Conservation (phyloP, 768 basidiomycete species). For the Tricholoma furcatifolium region DNA sequence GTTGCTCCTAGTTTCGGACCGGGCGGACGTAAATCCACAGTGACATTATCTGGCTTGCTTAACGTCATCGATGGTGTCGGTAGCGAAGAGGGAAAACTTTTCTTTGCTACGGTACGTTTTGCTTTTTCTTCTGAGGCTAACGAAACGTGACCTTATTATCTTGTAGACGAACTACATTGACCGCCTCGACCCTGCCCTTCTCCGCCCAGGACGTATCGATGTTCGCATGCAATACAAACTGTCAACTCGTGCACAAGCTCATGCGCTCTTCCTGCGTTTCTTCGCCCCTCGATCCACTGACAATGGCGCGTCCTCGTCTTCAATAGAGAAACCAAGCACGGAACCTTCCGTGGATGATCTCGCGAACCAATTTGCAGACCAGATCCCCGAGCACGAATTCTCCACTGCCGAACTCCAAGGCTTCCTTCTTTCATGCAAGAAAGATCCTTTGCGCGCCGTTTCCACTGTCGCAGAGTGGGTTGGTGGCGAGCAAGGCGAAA, state of each 20-base stretch:
- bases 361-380: slow-evolving; percentile 38
- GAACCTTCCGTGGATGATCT: slow-evolving; percentile 24
- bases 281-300: slow-evolving; percentile 27
- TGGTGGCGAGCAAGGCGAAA: slow-evolving; percentile 31
- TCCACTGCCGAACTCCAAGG: slow-evolving; percentile 64
- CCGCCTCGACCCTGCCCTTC: slow-evolving; percentile 52
- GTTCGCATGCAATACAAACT: slow-evolving; percentile 49
- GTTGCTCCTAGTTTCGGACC: not conserved
- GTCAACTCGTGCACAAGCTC: slow-evolving; percentile 44
- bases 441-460: slow-evolving; percentile 34
- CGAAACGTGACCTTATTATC: not conserved
- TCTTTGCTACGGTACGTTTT: slow-evolving; percentile 53
- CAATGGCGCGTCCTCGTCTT: not conserved
- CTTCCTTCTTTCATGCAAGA: slow-evolving; percentile 48
- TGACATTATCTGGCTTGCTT: slow-evolving; percentile 54
- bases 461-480: slow-evolving; percentile 42
- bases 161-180: slow-evolving; percentile 54
- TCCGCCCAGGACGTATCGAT: slow-evolving; percentile 60
- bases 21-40: slow-evolving; percentile 24
- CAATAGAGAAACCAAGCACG: slow-evolving; percentile 5
- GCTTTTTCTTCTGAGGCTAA: not conserved
- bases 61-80: slow-evolving; percentile 62
- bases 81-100: slow-evolving; percentile 60
- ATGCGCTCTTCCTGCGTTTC: slow-evolving; percentile 49
- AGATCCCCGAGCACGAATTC: slow-evolving; percentile 47